These are phyloP conservation scores for Cryptomeria japonica DNA, from an alignment of 75 land plant species.

Conservation along the genomic window DNA sequence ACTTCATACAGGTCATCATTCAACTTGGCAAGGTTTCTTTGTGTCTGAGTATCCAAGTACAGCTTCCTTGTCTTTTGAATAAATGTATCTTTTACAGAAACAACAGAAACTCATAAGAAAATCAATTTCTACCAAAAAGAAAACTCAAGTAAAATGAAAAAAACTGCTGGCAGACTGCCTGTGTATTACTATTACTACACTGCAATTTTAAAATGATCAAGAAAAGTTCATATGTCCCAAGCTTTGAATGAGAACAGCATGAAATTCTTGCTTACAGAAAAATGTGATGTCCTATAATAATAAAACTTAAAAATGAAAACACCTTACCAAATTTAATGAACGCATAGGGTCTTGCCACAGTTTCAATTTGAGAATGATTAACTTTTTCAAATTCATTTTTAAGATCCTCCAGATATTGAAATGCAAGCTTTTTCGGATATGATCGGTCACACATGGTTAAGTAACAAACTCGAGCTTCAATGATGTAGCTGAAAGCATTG, in stretches of 20 bases:
- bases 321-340: conserved; percentile 92
- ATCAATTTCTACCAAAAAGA: background rate
- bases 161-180: background rate
- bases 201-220: background rate
- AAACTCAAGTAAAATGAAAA: background rate
- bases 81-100: conserved; percentile 68
- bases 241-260: background rate
- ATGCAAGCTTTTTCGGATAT: conserved; percentile 96
- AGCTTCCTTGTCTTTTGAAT: conserved; percentile 96
- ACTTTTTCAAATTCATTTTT: conserved; percentile 91
- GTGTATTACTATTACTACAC: background rate
- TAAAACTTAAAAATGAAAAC: background rate
- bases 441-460: conserved; percentile 97
- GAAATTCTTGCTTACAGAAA: background rate
- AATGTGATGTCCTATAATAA: background rate
- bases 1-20: conserved; percentile 97
- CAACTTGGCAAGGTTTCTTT: conserved; percentile 86
- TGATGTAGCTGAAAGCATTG: conserved; percentile 74
- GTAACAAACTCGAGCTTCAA: conserved; percentile 94
- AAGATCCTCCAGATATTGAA: conserved; percentile 94
- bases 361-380: conserved; percentile 84
- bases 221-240: background rate
- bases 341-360: conserved; percentile 97
- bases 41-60: conserved; percentile 90
- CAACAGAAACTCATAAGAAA: conserved; percentile 7